Percentiles rank a stretch among this genome's conserved stretches.
Conservation (phyloP, 2,329 filamentous ascomycete species). For the Colletotrichum orbiculare region DNA sequence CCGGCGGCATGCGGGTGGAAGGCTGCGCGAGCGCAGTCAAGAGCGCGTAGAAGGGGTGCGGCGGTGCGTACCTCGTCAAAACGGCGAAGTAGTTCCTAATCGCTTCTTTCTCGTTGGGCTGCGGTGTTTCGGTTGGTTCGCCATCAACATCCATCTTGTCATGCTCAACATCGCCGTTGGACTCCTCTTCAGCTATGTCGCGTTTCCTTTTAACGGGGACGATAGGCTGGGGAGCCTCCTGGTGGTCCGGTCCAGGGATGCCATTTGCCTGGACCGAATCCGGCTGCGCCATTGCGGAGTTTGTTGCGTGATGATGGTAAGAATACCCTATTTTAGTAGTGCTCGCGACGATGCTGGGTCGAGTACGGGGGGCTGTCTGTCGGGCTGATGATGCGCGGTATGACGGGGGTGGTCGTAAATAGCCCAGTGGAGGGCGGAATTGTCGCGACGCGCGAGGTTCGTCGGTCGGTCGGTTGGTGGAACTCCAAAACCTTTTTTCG, state of each 20-base stretch:
- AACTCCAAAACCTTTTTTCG: slow-evolving; percentile 52
- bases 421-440: slow-evolving; percentile 36
- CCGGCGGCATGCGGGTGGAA: not conserved
- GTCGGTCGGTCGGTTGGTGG: slow-evolving; percentile 46
- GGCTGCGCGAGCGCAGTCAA: slow-evolving; percentile 5
- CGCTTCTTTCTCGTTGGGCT: slow-evolving; percentile 47
- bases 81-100: slow-evolving; percentile 52
- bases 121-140: slow-evolving; percentile 24
- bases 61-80: slow-evolving; percentile 49
- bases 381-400: slow-evolving; percentile 26
- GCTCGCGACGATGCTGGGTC: slow-evolving; percentile 24
- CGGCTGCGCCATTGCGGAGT: slow-evolving; percentile 54
- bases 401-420: slow-evolving; percentile 35
- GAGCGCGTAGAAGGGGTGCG: slow-evolving; percentile 21
- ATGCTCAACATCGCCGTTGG: slow-evolving; percentile 37
- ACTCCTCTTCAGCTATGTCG: slow-evolving; percentile 57
- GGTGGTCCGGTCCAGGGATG: slow-evolving; percentile 49
- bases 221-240: slow-evolving; percentile 45
- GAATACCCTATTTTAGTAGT: not conserved
- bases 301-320: slow-evolving; percentile 15
- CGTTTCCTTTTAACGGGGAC: slow-evolving; percentile 68
- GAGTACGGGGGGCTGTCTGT: slow-evolving; percentile 12
- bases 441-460: slow-evolving; percentile 39
- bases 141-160: slow-evolving; percentile 43
- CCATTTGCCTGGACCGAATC: slow-evolving; percentile 54